A percentile compares a stretch with the other conserved stretches of the same genome.
phyloP scores from a whole-genome alignment of 345 rosid genomes.

The Salix viminalis region DNA sequence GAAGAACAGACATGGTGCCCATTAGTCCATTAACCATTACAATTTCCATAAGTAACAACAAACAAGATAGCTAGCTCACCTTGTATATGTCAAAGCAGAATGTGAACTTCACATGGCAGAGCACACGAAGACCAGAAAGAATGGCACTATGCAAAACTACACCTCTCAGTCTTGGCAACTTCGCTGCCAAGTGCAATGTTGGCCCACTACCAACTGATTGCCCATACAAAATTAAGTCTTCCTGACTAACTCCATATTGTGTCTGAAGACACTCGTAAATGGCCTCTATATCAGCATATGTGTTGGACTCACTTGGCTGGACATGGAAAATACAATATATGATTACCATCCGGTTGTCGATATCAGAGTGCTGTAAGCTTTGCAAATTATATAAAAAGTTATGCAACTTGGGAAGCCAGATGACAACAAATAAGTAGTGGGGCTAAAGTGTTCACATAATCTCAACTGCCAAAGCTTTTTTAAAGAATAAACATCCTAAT shows the following conservation, averaged over 20 bases:
- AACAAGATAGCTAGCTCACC: constrained; percentile 34
- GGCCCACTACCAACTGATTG: constrained; percentile 99
- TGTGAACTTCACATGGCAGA: constrained; percentile 84
- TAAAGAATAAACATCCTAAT: background rate
- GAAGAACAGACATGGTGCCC: constrained; percentile 1
- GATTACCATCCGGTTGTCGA: background rate
- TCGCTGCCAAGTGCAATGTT: constrained; percentile 88
- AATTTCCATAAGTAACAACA: background rate
- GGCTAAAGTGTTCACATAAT: background rate
- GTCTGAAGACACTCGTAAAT: constrained; percentile 87
- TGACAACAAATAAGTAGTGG: background rate
- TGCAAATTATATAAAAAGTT: background rate
- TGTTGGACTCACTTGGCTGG: constrained; percentile 91
- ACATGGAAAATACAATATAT: constrained; percentile 7
- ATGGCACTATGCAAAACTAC: constrained; percentile 97
- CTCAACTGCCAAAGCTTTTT: background rate
- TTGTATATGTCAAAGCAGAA: constrained; percentile 87
- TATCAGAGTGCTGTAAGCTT: background rate
- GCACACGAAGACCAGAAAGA: constrained; percentile 98
- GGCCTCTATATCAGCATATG: constrained; percentile 97
- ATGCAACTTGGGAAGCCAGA: background rate
- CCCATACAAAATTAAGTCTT: constrained; percentile 85
- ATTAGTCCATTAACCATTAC: background rate
- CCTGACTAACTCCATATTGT: constrained; percentile 90
- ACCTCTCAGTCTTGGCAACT: constrained; percentile 93